phyloP scores from a whole-genome alignment of 1,139 yeast genomes.

The Lodderomyces jiufengensis region DNA sequence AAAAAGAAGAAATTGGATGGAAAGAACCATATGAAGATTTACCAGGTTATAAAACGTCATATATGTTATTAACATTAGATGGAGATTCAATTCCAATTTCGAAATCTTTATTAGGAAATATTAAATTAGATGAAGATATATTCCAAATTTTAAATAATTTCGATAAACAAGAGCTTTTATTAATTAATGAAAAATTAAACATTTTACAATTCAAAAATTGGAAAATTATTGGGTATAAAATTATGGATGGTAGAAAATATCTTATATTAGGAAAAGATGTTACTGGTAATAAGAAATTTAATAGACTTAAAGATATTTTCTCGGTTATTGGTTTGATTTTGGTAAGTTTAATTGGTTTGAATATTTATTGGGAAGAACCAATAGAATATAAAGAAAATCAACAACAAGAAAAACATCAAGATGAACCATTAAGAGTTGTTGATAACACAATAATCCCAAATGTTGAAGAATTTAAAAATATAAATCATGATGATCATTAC shows the following conservation, averaged over 20 bases:
- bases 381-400: neutral
- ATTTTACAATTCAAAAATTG: constrained; percentile 30
- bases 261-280: constrained; percentile 24
- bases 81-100: constrained; percentile 38
- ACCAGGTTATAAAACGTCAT: constrained; percentile 29
- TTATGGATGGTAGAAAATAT: constrained; percentile 21
- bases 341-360: constrained; percentile 26
- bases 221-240: constrained; percentile 35
- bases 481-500: too few relatives aligned
- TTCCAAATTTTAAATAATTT: constrained; percentile 43
- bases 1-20: constrained; percentile 47
- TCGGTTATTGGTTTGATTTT: constrained; percentile 10
- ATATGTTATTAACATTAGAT: constrained; percentile 42
- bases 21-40: constrained; percentile 36
- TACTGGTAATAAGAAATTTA: constrained; percentile 1
- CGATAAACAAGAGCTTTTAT: constrained; percentile 23
- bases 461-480: neutral
- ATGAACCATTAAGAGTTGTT: neutral
- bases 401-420: neutral
- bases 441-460: neutral
- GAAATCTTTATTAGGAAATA: constrained; percentile 43
- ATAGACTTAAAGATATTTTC: constrained; percentile 3
- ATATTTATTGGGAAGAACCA: constrained; percentile 22
- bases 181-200: constrained; percentile 19
- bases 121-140: constrained; percentile 38